Evolutionary conservation across 2,329 filamentous ascomycete species (phyloP), one percentile per base, ranked within the genome.

Genomic region (Thelonectria olida): DNA sequence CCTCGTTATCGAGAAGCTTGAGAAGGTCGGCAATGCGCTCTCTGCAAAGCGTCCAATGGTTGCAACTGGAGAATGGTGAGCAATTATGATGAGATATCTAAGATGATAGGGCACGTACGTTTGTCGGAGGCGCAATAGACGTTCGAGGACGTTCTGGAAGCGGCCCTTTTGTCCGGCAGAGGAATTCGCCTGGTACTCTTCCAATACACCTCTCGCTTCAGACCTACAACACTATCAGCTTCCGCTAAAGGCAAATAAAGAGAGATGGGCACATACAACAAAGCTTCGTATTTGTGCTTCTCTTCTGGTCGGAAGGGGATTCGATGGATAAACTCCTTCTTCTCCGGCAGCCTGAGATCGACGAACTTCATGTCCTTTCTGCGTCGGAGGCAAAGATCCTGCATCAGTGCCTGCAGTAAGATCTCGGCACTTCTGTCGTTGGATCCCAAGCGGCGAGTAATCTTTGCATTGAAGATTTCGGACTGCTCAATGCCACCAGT

Each of bases 311-410:
- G 85, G 70, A 97, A 93, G 8, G 88, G 82, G 67, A 97, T 87
- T 8, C 87, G 86, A 69, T 96, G 89, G 6, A 96, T 82, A 66
- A 90, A 93, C 72, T 95, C 92, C 1, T 88, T 90, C 71, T 96
- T 88, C 13, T 88, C 82, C 0, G 93, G 93, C 8, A 97, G 82
- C 63, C 88, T 90, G 19, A 97, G 80, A 67, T 97, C 92, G 53
- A 97, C 86, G 71, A 96, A 97, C 5, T 85, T 84, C 93, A 97
- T 97, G 57, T 95, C 90, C 74, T 97, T 97, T 75, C 89, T 90
- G 36, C 93, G 87, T 36, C 93, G 87, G 20, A 97, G 82, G 69
- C 92, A 96, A 47, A 97, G 85, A 17, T 91, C 88, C n/a, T 84
- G 83, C 88, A 97, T 94, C 44, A 97, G 82, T 5, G 88, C 84